These are phyloP conservation scores for Lagerstroemia speciosa DNA, from an alignment of 345 rosid species.

Conservation along the genomic window DNA sequence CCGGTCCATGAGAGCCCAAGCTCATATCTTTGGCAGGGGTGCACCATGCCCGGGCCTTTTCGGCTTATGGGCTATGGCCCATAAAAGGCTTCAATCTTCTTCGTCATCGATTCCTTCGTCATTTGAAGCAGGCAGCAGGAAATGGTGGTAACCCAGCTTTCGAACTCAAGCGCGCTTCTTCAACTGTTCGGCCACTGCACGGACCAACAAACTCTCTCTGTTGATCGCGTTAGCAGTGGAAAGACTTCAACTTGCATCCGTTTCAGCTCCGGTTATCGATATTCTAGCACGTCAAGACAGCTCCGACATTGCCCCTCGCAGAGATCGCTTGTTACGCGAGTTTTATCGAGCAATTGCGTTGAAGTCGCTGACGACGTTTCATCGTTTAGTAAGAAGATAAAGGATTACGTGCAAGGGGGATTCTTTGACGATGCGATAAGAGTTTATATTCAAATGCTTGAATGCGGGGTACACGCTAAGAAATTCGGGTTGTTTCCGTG, in stretches of 20 bases:
- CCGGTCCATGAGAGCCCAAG: no score
- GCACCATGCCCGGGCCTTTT: no score
- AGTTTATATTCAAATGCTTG: constrained; percentile 25
- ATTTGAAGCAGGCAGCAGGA: background rate
- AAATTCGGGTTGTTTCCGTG: constrained; percentile 27
- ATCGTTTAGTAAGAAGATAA: constrained; percentile 15
- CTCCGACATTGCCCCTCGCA: background rate
- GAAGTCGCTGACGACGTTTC: constrained; percentile 14
- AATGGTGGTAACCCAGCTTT: background rate
- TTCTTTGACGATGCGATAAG: constrained; percentile 27
- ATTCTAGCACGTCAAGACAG: background rate
- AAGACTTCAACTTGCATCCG: background rate
- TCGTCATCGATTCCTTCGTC: background rate
- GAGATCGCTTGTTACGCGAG: background rate
- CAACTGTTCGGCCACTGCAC: background rate
- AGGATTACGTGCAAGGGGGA: constrained; percentile 20
- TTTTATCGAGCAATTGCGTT: constrained; percentile 6
- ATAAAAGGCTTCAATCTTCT: background rate
- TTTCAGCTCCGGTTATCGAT: background rate
- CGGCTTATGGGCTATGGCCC: no score
- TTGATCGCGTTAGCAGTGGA: background rate
- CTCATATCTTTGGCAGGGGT: no score
- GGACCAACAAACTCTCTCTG: background rate
- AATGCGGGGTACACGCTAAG: constrained; percentile 20
- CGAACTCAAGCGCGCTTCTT: background rate